Conservation (phyloP, 2,329 filamentous ascomycete genomes). For the Trichoderma lentiforme region DNA sequence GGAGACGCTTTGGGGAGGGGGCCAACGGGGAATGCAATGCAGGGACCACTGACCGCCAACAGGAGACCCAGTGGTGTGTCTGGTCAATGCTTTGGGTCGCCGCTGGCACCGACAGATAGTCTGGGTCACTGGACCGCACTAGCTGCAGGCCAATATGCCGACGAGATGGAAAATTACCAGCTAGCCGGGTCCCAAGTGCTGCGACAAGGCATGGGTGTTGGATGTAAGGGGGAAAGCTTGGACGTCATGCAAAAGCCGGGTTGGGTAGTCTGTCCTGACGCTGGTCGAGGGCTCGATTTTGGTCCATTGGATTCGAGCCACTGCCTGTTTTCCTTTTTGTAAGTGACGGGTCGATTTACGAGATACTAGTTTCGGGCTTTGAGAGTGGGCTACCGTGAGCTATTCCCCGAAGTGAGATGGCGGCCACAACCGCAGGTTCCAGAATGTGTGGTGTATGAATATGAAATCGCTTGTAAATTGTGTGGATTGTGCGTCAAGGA, state of each 20-base stretch:
- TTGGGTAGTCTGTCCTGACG: not conserved
- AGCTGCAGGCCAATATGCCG: constrained; percentile 9
- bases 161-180: constrained; percentile 12
- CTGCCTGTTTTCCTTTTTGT: not conserved
- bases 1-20: not conserved
- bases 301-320: not conserved
- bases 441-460: not conserved
- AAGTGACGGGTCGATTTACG: not conserved
- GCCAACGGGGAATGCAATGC: constrained; percentile 9
- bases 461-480: not conserved
- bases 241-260: not conserved
- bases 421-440: not conserved
- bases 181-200: constrained; percentile 7
- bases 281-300: not conserved
- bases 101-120: constrained; percentile 5
- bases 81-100: not conserved
- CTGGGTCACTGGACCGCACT: constrained; percentile 17
- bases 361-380: not conserved
- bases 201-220: constrained; percentile 5
- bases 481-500: not conserved
- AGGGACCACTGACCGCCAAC: constrained; percentile 16
- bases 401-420: not conserved
- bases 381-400: not conserved
- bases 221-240: not conserved
- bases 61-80: not conserved